Percentiles rank a stretch among this genome's conserved stretches.
phyloP scores from a whole-genome alignment of 2,329 filamentous ascomycete genomes.

The Rhynchosporium agropyri region DNA sequence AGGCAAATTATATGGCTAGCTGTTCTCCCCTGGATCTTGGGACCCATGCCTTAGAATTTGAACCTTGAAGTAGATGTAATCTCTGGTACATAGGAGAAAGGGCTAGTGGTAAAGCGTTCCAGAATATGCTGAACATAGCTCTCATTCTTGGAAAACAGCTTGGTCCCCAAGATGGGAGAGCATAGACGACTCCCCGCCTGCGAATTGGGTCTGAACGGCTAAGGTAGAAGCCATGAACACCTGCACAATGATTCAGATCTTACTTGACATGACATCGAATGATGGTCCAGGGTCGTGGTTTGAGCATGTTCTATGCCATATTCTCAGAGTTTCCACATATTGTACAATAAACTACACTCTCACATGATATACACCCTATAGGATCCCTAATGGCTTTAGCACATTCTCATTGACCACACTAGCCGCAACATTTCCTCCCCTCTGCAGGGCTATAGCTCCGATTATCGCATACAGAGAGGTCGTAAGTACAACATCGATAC shows the following conservation, averaged over 20 bases:
- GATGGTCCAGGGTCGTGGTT: neutral
- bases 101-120: no score
- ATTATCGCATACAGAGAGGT: constrained; percentile 83
- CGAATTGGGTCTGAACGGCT: neutral
- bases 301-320: neutral
- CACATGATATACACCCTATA: constrained; percentile 34
- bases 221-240: neutral
- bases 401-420: constrained; percentile 71
- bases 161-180: no score
- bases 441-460: constrained; percentile 86
- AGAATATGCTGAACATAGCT: no score
- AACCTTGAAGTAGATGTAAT: no score
- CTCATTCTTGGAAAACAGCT: no score
- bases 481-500: constrained; percentile 72
- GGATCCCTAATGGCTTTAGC: constrained; percentile 41
- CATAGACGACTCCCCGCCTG: no score
- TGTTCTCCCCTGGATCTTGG: no score
- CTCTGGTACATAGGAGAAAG: no score
- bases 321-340: constrained; percentile 20
- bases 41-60: no score
- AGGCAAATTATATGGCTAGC: no score
- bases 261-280: neutral
- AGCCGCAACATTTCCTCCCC: constrained; percentile 77
- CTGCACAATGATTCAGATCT: neutral
- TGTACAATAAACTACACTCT: constrained; percentile 39